Percentiles rank a stretch among this genome's conserved stretches.
These are phyloP conservation scores for Wickerhamiella azymoides DNA, from an alignment of 805 yeast genomes.

Conservation along the genomic window DNA sequence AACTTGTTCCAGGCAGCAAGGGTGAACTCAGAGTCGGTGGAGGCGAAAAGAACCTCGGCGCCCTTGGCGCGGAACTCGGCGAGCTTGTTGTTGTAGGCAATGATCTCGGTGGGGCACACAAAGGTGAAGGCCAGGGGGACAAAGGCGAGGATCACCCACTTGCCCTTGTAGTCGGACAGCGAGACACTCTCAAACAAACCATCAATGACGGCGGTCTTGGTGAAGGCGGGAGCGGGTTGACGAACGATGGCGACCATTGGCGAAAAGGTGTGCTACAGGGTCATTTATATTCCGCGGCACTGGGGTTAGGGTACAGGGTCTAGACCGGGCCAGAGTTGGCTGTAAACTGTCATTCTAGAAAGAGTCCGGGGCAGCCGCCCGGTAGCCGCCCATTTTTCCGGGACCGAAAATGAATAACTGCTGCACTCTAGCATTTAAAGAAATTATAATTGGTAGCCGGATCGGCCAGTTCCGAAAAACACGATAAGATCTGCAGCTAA, in stretches of 20 bases:
- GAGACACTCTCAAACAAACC: slow-evolving; percentile 90
- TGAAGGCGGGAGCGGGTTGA: slow-evolving; percentile 74
- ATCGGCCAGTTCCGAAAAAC: too few relatives aligned
- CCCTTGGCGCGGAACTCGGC: slow-evolving; percentile 76
- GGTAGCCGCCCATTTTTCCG: too few relatives aligned
- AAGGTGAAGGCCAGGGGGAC: slow-evolving; percentile 97
- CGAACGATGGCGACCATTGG: slow-evolving; percentile 11
- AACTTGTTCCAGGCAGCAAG: slow-evolving; percentile 95
- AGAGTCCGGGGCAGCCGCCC: too few relatives aligned
- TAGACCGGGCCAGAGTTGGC: background rate
- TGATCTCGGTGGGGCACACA: slow-evolving; percentile 96
- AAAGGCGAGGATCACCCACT: slow-evolving; percentile 92
- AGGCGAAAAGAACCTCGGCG: slow-evolving; percentile 81
- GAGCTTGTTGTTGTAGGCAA: slow-evolving; percentile 93
- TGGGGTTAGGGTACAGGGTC: slow-evolving; percentile 7
- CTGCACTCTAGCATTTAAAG: too few relatives aligned
- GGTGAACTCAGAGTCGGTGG: slow-evolving; percentile 95
- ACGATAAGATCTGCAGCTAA: too few relatives aligned
- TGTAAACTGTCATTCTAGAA: background rate
- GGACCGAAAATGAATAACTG: too few relatives aligned
- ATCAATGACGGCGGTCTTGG: slow-evolving; percentile 90
- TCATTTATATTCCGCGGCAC: background rate
- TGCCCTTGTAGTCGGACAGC: slow-evolving; percentile 88
- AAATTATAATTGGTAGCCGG: too few relatives aligned
- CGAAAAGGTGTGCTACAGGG: background rate